Evolutionary conservation across 2,329 filamentous ascomycete species (phyloP).

Genomic region (Pseudogymnoascus sp.): DNA sequence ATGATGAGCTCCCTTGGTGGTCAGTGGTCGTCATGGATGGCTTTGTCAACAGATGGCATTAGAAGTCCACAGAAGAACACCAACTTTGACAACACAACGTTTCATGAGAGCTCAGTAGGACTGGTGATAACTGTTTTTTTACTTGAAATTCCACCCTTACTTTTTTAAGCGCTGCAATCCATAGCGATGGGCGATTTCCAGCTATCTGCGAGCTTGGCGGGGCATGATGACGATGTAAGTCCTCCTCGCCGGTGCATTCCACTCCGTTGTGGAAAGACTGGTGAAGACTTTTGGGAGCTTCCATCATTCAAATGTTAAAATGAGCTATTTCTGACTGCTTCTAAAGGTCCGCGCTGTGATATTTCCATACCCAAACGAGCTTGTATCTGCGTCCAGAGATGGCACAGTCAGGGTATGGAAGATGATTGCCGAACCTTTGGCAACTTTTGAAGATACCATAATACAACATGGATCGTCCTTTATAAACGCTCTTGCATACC

Average conservation of each 20-base stretch:
- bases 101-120: neutral
- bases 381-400: constrained; percentile 86
- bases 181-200: constrained; percentile 71
- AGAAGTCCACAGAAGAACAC: neutral
- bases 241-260: neutral
- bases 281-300: neutral
- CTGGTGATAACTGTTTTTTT: neutral
- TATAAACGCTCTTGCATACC: constrained; percentile 75
- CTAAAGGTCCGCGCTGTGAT: constrained; percentile 74
- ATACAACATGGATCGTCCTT: constrained; percentile 74
- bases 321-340: constrained; percentile 11
- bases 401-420: constrained; percentile 84
- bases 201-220: constrained; percentile 80
- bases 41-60: constrained; percentile 6
- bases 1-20: neutral
- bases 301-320: neutral
- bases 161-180: neutral
- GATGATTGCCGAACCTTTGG: constrained; percentile 54
- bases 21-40: neutral
- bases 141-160: neutral
- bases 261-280: neutral
- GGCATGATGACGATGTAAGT: constrained; percentile 88
- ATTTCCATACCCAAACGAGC: constrained; percentile 62
- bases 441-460: constrained; percentile 68
- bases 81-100: constrained; percentile 2